Evolutionary conservation across 495 filamentous ascomycete species (phyloP).

Genomic region (Xylaria castorea): DNA sequence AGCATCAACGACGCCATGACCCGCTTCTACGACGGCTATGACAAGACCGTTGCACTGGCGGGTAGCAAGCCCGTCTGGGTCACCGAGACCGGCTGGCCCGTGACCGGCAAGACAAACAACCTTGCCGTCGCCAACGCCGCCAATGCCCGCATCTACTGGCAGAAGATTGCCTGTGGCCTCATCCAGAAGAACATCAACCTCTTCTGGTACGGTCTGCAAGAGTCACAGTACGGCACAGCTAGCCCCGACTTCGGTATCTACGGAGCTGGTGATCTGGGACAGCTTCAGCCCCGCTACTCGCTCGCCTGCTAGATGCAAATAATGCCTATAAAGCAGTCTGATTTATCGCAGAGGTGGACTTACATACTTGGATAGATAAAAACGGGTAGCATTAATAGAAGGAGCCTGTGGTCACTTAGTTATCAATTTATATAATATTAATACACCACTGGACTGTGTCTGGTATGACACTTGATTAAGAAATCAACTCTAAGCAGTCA

Average conservation of each 20-base stretch:
- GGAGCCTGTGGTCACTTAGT: background rate
- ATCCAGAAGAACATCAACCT: constrained; percentile 68
- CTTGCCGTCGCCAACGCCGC: constrained; percentile 62
- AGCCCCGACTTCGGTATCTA: constrained; percentile 69
- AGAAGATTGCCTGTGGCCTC: constrained; percentile 68
- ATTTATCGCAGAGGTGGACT: background rate
- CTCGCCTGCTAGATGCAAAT: constrained; percentile 53
- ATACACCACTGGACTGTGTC: constrained; percentile 5
- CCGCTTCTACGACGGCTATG: constrained; percentile 66
- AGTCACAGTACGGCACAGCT: constrained; percentile 60
- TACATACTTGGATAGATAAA: constrained; percentile 25
- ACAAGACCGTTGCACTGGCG: constrained; percentile 63
- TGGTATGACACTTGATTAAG: background rate
- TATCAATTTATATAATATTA: constrained; percentile 11
- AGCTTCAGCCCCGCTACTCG: constrained; percentile 61
- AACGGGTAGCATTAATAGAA: constrained; percentile 16
- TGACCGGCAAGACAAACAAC: constrained; percentile 62
- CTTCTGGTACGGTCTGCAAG: constrained; percentile 75
- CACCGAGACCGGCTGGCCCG: constrained; percentile 86
- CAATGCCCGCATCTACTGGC: constrained; percentile 79
- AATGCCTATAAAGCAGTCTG: background rate
- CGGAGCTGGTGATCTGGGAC: constrained; percentile 42
- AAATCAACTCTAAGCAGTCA: background rate
- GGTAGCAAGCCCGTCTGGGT: constrained; percentile 75
- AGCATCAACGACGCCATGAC: constrained; percentile 62